Base-by-base conservation (phyloP, 2,329 filamentous ascomycete genomes). In the Colletotrichum theobromicola region DNA sequence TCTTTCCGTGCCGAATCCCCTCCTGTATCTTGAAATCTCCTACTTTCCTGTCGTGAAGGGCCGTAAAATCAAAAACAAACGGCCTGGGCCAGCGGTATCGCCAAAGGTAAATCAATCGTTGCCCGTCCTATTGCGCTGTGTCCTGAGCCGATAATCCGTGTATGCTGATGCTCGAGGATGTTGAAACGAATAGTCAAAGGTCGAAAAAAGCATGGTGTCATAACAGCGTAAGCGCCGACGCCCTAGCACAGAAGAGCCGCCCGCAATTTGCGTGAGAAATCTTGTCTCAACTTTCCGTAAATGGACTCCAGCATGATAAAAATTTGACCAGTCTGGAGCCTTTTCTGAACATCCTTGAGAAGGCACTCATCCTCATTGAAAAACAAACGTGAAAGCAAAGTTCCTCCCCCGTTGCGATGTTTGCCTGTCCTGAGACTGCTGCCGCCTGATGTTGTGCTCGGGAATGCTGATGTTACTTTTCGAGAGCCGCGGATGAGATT, bases 401-500 rank as follows among this genome's bases (percentile, higher is more conserved):
- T 21, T 7, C 58, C 42, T 16, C 42, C 37, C 24, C 60, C 72
- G 57, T 26, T 72, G 57, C 62, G n/a, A n/a, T 4, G 46, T 50
- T 34, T 67, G 60, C 46, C 35, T 66, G 26, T 21, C n/a, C 62
- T 24, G 35, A 57, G 26, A 67, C 55, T 57, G 32, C 37, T 72
- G 42, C 63, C 62, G 68, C 72, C 62, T 37, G 30, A 30, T 61
- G 30, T 24, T 50, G 67, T 65, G 68, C 62, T 67, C 42, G 26
- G 53, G 30, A 46, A 74, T 74, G 72, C 68, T 66, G 69, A 62
- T 50, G 58, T 63, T 57, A 64, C 72, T 72, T 74, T 67, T 74
- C 28, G 26, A 37, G 37, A 74, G 67, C 68, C 62, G 62, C 62
- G 64, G 42, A 63, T 37, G 26, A 73, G 30, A 64, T 37, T 37